Conservation (phyloP, 2,329 filamentous ascomycete species). For the Cladosporium sp. region DNA sequence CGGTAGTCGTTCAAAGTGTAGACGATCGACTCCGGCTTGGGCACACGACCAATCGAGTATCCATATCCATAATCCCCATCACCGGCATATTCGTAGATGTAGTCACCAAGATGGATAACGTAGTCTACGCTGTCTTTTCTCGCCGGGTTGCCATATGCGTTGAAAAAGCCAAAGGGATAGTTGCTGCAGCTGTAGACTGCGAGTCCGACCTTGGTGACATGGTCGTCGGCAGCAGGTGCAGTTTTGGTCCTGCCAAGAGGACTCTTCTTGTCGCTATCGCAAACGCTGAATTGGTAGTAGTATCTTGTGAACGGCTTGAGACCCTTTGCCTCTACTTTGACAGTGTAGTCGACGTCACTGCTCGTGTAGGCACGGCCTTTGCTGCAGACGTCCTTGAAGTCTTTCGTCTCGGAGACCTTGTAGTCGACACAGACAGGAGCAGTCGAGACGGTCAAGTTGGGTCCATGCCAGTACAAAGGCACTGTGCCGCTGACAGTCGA, state of each 20-base stretch:
- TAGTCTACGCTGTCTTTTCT: slow-evolving; percentile 46
- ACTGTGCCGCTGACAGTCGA: slow-evolving; percentile 54
- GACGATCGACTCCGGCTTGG: slow-evolving; percentile 50
- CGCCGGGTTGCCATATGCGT: slow-evolving; percentile 34
- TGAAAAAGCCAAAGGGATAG: slow-evolving; percentile 45
- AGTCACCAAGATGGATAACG: slow-evolving; percentile 48
- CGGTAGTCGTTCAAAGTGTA: slow-evolving; percentile 57
- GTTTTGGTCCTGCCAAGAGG: slow-evolving; percentile 68
- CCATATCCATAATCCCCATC: slow-evolving; percentile 44
- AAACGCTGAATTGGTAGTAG: slow-evolving; percentile 68
- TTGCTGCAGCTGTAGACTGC: slow-evolving; percentile 71
- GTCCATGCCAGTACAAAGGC: slow-evolving; percentile 50
- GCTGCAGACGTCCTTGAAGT: slow-evolving; percentile 48
- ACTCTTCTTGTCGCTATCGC: slow-evolving; percentile 57
- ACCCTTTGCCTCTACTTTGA: slow-evolving; percentile 66
- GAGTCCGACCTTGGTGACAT: slow-evolving; percentile 55
- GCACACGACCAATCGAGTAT: slow-evolving; percentile 48
- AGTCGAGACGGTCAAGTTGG: slow-evolving; percentile 51
- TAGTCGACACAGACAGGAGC: slow-evolving; percentile 66
- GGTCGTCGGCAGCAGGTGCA: slow-evolving; percentile 54
- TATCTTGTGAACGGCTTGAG: slow-evolving; percentile 62
- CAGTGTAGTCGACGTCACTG: slow-evolving; percentile 70
- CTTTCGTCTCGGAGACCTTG: slow-evolving; percentile 51
- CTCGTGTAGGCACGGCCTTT: slow-evolving; percentile 63
- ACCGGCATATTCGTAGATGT: slow-evolving; percentile 59